Percentiles rank a stretch among this genome's conserved stretches.
phyloP scores from a whole-genome alignment of 164 flowering plant species.

The Magnolia officinalis region DNA sequence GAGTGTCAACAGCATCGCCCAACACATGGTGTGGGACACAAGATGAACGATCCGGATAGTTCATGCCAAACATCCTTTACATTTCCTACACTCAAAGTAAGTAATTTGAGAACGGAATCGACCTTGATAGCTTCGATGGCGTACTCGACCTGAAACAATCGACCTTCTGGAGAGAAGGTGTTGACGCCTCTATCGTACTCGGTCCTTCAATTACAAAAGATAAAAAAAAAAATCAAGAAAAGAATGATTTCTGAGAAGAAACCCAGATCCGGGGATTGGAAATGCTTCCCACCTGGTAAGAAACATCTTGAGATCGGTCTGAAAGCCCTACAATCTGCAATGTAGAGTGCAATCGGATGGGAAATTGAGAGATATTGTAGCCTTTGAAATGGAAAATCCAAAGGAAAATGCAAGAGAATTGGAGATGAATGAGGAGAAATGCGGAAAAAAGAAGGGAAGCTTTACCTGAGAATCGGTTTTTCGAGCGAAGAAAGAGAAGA shows the following conservation, averaged over 20 bases:
- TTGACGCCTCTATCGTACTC: conserved; percentile 99
- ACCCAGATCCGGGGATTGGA: background rate
- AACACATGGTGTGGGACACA: too few relatives aligned
- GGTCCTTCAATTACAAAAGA: conserved; percentile 48
- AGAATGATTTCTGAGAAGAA: background rate
- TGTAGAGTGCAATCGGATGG: background rate
- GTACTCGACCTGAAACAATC: conserved; percentile 94
- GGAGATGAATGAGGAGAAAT: background rate
- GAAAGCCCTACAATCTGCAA: background rate
- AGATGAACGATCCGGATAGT: too few relatives aligned
- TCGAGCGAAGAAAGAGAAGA: background rate
- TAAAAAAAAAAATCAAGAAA: background rate
- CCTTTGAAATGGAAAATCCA: too few relatives aligned
- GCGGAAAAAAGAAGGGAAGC: background rate
- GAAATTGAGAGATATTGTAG: too few relatives aligned
- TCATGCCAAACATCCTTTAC: background rate
- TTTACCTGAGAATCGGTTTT: too few relatives aligned
- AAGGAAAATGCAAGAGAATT: background rate
- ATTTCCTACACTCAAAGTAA: too few relatives aligned
- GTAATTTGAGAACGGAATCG: too few relatives aligned
- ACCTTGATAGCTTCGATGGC: conserved; percentile 99
- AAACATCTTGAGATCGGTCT: conserved; percentile 8
- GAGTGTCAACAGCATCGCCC: too few relatives aligned
- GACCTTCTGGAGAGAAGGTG: conserved; percentile 96
- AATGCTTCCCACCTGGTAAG: conserved; percentile 7